These are phyloP conservation scores for Lentinula aciculospora DNA, from an alignment of 768 basidiomycete genomes.

Conservation along the genomic window DNA sequence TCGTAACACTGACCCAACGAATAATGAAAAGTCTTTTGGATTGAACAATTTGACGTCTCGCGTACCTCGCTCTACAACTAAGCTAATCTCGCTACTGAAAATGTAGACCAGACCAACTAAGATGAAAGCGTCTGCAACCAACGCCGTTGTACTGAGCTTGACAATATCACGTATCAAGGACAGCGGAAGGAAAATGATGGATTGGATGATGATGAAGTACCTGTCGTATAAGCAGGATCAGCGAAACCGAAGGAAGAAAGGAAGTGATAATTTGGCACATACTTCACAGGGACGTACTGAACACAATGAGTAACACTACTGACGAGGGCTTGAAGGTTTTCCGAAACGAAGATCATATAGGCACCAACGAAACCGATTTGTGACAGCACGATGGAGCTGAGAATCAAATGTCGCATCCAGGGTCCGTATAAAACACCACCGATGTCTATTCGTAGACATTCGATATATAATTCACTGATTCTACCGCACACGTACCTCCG, in stretches of 20 bases:
- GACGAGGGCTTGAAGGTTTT: conserved; percentile 63
- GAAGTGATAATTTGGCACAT: background rate
- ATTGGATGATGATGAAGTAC: conserved; percentile 72
- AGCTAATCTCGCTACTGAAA: conserved; percentile 74
- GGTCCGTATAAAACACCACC: conserved; percentile 89
- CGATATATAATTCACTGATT: background rate
- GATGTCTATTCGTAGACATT: conserved; percentile 54
- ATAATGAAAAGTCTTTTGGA: conserved; percentile 78
- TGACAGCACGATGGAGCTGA: conserved; percentile 82
- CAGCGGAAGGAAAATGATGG: conserved; percentile 84
- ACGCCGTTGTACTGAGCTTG: conserved; percentile 86
- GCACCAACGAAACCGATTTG: conserved; percentile 87
- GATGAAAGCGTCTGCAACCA: conserved; percentile 94
- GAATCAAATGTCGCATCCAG: conserved; percentile 89
- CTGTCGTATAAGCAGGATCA: background rate
- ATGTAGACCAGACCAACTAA: conserved; percentile 83
- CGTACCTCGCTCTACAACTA: conserved; percentile 64
- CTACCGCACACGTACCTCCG: conserved; percentile 58
- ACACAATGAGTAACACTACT: conserved; percentile 2
- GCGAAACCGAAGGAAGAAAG: too few species aligned
- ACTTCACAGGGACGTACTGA: conserved; percentile 7
- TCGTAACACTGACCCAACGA: conserved; percentile 68
- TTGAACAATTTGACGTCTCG: conserved; percentile 87
- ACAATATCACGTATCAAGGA: conserved; percentile 91
- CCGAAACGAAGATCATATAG: conserved; percentile 94